Conservation (phyloP, 257 asterid genomes). For the Gentiana straminea region DNA sequence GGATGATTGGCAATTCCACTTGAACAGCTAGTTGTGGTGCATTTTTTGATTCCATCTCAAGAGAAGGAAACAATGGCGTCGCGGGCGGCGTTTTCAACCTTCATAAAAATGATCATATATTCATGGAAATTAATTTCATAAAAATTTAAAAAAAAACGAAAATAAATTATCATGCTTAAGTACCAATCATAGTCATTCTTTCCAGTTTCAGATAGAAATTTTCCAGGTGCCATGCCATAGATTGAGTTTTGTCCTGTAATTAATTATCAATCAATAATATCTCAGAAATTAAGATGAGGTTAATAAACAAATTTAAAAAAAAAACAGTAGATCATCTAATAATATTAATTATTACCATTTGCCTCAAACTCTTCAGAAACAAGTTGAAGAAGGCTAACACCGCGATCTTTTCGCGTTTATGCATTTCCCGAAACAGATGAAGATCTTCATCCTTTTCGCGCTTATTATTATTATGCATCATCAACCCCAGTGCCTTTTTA, state of each 20-base stretch:
- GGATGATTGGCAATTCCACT: constrained; percentile 52
- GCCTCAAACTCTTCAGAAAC: constrained; percentile 54
- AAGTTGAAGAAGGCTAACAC: constrained; percentile 57
- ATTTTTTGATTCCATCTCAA: constrained; percentile 55
- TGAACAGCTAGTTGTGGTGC: constrained; percentile 39
- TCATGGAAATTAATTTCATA: background rate
- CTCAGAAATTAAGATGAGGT: background rate
- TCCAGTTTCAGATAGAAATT: constrained; percentile 31
- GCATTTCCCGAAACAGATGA: constrained; percentile 50
- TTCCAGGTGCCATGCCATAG: constrained; percentile 40
- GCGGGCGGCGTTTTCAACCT: constrained; percentile 92
- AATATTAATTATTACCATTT: constrained; percentile 23
- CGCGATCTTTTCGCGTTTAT: constrained; percentile 39
- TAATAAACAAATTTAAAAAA: background rate
- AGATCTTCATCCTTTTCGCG: constrained; percentile 61
- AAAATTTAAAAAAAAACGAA: background rate
- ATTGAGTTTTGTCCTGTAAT: constrained; percentile 42
- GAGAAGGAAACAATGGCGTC: constrained; percentile 77
- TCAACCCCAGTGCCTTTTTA: constrained; percentile 4
- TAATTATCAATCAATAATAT: constrained; percentile 1
- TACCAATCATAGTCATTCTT: constrained; percentile 79
- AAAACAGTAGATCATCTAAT: too few species aligned
- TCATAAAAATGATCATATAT: background rate
- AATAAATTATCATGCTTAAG: background rate
- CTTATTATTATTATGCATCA: constrained; percentile 10